Conservation (phyloP, 768 basidiomycete genomes). For the Candolleomyces aberdarensis region DNA sequence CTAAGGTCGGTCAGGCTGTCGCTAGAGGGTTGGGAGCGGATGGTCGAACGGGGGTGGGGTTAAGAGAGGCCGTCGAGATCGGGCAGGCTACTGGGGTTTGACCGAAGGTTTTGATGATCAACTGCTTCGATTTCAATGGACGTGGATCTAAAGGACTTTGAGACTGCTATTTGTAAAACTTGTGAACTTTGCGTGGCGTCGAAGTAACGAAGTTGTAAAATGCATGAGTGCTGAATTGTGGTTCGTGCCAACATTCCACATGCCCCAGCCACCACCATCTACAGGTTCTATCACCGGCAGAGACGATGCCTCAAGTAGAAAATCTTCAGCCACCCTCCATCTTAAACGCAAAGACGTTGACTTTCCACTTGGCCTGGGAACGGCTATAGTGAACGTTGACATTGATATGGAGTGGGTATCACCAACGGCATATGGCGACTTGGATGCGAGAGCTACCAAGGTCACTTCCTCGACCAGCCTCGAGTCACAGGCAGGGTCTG, state of each 20-base stretch:
- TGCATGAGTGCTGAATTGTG: conserved; percentile 35
- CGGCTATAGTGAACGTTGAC: conserved; percentile 60
- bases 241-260: conserved; percentile 84
- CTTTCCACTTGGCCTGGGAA: conserved; percentile 74
- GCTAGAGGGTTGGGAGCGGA: neutral
- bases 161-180: neutral
- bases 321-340: conserved; percentile 30
- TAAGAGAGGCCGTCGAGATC: conserved; percentile 5
- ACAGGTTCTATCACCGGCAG: neutral
- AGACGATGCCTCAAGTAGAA: neutral
- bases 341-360: conserved; percentile 67
- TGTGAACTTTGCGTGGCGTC: too few species aligned
- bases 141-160: neutral
- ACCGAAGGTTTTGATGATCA: neutral
- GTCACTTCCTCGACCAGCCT: neutral
- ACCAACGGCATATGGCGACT: neutral
- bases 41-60: neutral
- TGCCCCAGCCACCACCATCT: conserved; percentile 46
- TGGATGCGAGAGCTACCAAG: neutral
- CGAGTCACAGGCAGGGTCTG: neutral
- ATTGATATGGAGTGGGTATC: conserved; percentile 54
- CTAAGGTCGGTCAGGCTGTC: conserved; percentile 2
- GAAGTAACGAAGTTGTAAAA: too few species aligned
- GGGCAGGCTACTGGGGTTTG: conserved; percentile 8
- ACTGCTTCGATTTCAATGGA: neutral